Conservation (phyloP, 2,329 filamentous ascomycete genomes). For the Pseudopithomyces chartarum region DNA sequence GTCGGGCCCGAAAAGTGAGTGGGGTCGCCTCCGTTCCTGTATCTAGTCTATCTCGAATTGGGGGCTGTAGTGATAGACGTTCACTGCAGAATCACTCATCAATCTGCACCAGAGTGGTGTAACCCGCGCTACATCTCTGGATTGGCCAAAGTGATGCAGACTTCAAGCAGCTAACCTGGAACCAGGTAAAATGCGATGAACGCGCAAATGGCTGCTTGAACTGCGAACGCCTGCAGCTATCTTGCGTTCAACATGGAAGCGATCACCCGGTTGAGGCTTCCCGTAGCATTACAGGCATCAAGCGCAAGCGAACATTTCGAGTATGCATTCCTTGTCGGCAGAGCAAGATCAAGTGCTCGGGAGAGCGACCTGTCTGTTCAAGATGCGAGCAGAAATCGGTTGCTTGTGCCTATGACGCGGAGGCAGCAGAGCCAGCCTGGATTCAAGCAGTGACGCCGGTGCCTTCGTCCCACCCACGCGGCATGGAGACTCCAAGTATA, state of each 20-base stretch:
- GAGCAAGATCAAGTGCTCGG: constrained; percentile 39
- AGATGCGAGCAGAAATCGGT: constrained; percentile 32
- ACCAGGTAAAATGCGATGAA: constrained; percentile 39
- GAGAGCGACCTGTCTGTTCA: constrained; percentile 35
- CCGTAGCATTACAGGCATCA: constrained; percentile 32
- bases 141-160: background rate
- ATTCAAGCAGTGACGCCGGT: constrained; percentile 31
- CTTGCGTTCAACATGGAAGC: constrained; percentile 31
- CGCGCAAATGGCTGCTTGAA: constrained; percentile 37
- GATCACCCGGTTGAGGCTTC: constrained; percentile 19
- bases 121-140: background rate
- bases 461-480: constrained; percentile 13
- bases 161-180: background rate
- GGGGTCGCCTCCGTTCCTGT: too few relatives aligned
- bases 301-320: constrained; percentile 38
- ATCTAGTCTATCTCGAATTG: too few relatives aligned
- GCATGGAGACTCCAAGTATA: constrained; percentile 17
- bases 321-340: constrained; percentile 38
- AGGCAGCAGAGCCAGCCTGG: constrained; percentile 37
- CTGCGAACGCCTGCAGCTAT: constrained; percentile 34
- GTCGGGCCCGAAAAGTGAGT: constrained; percentile 24
- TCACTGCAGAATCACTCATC: too few relatives aligned
- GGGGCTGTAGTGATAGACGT: background rate
- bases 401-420: constrained; percentile 34
- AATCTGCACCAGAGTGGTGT: too few relatives aligned